phyloP scores from a whole-genome alignment of 2,329 filamentous ascomycete genomes.

The Colletotrichum lindemuthianum region DNA sequence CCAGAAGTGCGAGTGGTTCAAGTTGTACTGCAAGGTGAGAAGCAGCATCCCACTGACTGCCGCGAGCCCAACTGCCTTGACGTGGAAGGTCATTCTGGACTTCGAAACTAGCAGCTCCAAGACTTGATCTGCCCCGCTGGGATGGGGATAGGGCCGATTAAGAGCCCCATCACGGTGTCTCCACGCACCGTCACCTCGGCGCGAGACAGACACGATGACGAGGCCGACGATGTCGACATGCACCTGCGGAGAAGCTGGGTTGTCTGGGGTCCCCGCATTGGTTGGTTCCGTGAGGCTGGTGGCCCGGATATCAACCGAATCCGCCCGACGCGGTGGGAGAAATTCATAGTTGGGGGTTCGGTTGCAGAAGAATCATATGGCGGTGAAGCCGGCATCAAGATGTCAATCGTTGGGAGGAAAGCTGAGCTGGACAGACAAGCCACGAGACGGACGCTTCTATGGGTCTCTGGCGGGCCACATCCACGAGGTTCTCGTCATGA shows the following conservation, averaged over 20 bases:
- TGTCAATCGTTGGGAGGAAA: no score
- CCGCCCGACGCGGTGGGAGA: no score
- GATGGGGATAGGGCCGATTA: conserved; percentile 26
- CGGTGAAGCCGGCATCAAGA: no score
- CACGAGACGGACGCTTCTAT: no score
- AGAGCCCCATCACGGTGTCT: background rate
- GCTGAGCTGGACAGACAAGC: no score
- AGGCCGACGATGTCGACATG: background rate
- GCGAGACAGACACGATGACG: background rate
- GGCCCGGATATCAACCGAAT: conserved; percentile 22
- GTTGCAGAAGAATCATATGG: background rate
- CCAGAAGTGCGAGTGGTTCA: background rate
- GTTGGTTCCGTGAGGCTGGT: conserved; percentile 3
- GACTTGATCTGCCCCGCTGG: conserved; percentile 4
- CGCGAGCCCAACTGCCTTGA: background rate
- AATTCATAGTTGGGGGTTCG: no score
- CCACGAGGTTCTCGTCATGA: no score
- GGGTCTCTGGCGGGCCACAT: no score
- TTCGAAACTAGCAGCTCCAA: background rate
- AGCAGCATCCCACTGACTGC: background rate
- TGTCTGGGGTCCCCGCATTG: conserved; percentile 24
- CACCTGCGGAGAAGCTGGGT: background rate
- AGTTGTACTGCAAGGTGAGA: background rate
- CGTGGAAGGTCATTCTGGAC: background rate
- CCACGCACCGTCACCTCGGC: background rate